Conservation (phyloP, 2,329 filamentous ascomycete genomes). For the Macrophomina phaseolina region DNA sequence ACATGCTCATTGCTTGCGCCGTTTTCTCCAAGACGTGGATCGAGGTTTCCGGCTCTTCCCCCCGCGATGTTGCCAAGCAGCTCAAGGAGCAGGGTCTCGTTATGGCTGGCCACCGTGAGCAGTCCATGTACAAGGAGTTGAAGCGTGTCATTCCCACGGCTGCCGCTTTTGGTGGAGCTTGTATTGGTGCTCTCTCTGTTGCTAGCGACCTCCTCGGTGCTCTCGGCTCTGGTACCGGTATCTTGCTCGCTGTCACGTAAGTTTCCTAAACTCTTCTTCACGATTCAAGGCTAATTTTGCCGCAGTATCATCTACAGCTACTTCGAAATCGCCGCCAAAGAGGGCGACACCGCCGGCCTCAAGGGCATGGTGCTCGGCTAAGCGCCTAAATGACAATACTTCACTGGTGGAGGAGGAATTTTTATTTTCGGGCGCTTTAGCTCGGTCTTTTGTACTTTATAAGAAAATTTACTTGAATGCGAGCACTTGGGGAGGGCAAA, state of each 20-base stretch:
- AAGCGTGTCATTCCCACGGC: constrained; percentile 99
- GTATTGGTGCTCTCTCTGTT: constrained; percentile 96
- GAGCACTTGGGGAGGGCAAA: constrained; percentile 4
- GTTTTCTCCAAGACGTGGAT: constrained; percentile 99
- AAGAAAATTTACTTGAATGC: constrained; percentile 19
- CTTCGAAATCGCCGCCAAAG: constrained; percentile 98
- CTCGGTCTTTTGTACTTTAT: constrained; percentile 23
- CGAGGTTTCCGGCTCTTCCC: constrained; percentile 96
- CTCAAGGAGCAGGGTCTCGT: constrained; percentile 99
- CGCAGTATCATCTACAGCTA: constrained; percentile 96
- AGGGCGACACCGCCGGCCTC: constrained; percentile 87
- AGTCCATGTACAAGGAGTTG: constrained; percentile 99
- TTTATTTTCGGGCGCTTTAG: neutral
- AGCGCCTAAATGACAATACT: neutral
- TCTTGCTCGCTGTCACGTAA: constrained; percentile 97
- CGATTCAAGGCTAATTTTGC: constrained; percentile 32
- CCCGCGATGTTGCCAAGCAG: constrained; percentile 98
- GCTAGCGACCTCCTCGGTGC: constrained; percentile 94
- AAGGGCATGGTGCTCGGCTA: constrained; percentile 68
- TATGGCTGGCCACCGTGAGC: constrained; percentile 99
- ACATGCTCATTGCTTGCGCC: constrained; percentile 97
- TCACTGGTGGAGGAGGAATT: neutral
- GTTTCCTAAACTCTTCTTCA: constrained; percentile 47
- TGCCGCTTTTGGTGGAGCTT: constrained; percentile 96
- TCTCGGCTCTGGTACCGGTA: constrained; percentile 95